phyloP scores from a whole-genome alignment of 1,284 basidiomycete genomes.

The Cryptococcus sp. region DNA sequence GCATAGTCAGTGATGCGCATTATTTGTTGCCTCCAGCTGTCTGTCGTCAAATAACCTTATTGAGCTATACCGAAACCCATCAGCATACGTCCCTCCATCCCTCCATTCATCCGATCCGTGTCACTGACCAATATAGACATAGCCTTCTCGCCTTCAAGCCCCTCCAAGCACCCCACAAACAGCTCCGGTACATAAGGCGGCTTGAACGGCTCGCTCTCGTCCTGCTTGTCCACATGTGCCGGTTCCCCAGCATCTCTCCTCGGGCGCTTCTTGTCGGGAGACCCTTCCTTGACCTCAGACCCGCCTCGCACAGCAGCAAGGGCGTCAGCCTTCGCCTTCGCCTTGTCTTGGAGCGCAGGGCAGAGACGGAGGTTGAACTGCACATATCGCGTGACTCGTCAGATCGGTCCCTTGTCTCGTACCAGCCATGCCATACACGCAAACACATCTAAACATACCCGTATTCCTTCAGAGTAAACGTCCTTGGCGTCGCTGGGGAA shows the following conservation, averaged over 20 bases:
- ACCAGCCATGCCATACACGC: not conserved
- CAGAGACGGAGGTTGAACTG: slow-evolving; percentile 80
- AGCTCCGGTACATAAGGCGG: slow-evolving; percentile 74
- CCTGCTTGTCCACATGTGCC: slow-evolving; percentile 33
- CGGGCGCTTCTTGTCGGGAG: slow-evolving; percentile 32
- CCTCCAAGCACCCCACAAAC: slow-evolving; percentile 66
- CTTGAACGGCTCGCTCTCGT: slow-evolving; percentile 64
- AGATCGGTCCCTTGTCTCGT: not conserved
- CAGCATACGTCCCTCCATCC: not conserved
- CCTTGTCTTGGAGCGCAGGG: slow-evolving; percentile 72
- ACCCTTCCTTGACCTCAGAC: slow-evolving; percentile 6
- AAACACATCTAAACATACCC: slow-evolving; percentile 53
- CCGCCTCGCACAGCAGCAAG: slow-evolving; percentile 16
- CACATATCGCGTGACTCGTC: not conserved
- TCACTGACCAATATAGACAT: slow-evolving; percentile 70
- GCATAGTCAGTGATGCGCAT: not conserved
- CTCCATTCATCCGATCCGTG: not conserved
- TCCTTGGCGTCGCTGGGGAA: slow-evolving; percentile 66
- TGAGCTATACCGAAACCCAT: slow-evolving; percentile 56
- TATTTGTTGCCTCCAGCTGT: not conserved
- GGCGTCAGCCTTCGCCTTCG: slow-evolving; percentile 33
- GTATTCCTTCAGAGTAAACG: slow-evolving; percentile 60
- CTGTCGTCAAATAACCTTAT: slow-evolving; percentile 56
- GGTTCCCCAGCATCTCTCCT: slow-evolving; percentile 15
- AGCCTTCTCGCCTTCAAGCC: slow-evolving; percentile 60